These are phyloP conservation scores for Populus pruinosa DNA, from an alignment of 345 rosid genomes.

Conservation along the genomic window DNA sequence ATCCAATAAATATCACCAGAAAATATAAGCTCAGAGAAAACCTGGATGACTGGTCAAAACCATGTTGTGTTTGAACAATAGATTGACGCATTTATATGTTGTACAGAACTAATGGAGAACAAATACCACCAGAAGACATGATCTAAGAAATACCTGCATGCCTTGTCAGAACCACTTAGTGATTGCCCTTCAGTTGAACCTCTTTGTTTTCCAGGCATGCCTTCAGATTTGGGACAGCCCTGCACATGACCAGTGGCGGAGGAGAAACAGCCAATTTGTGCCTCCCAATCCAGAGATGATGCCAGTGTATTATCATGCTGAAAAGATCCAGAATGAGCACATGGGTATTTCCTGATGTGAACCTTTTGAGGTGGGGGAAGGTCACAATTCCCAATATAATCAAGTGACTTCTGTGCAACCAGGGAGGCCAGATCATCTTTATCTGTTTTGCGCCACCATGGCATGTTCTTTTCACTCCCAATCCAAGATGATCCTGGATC, in stretches of 20 bases:
- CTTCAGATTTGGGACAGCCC: slow-evolving; percentile 17
- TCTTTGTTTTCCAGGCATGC: slow-evolving; percentile 19
- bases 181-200: slow-evolving; percentile 24
- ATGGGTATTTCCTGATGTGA: slow-evolving; percentile 40
- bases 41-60: neutral
- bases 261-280: slow-evolving; percentile 23
- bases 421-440: slow-evolving; percentile 78
- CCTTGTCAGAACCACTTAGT: slow-evolving; percentile 29
- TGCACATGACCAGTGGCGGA: slow-evolving; percentile 24
- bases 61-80: neutral
- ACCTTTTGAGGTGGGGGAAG: slow-evolving; percentile 76
- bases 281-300: slow-evolving; percentile 32
- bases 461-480: slow-evolving; percentile 51
- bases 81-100: neutral
- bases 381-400: slow-evolving; percentile 74
- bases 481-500: slow-evolving; percentile 67
- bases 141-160: slow-evolving; percentile 38
- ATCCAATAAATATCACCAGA: neutral
- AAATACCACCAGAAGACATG: slow-evolving; percentile 1
- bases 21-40: neutral
- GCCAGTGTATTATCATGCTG: slow-evolving; percentile 24
- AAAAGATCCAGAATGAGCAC: slow-evolving; percentile 28
- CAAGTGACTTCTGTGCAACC: slow-evolving; percentile 77
- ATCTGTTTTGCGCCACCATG: slow-evolving; percentile 87
- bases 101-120: neutral